These are phyloP conservation scores for Pseudogymnoascus sp. DNA, from an alignment of 2,329 filamentous ascomycete species.

Conservation along the genomic window DNA sequence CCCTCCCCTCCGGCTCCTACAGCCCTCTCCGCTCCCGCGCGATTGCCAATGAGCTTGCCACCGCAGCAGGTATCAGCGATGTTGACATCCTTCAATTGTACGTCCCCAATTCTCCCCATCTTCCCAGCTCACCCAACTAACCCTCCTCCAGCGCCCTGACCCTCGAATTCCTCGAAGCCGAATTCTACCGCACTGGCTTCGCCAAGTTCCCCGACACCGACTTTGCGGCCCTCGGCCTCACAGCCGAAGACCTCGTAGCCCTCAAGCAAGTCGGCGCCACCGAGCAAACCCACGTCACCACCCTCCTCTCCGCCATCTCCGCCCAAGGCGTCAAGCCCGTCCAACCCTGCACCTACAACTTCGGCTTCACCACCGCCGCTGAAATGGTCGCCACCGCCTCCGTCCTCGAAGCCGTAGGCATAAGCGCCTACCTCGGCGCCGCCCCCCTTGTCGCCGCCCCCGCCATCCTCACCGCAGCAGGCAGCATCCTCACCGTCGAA, in stretches of 20 bases:
- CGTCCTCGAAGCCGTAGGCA: slow-evolving; percentile 64
- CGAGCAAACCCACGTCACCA: slow-evolving; percentile 54
- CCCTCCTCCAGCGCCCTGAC: slow-evolving; percentile 50
- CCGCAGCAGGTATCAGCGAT: slow-evolving; percentile 37
- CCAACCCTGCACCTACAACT: slow-evolving; percentile 63
- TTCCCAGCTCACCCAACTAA: not conserved
- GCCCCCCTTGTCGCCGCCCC: slow-evolving; percentile 54
- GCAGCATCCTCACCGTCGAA: slow-evolving; percentile 64
- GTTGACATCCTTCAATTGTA: slow-evolving; percentile 47
- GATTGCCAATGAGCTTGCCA: slow-evolving; percentile 25
- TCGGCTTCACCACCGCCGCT: slow-evolving; percentile 56
- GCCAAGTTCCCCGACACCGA: slow-evolving; percentile 55
- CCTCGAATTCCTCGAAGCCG: slow-evolving; percentile 65
- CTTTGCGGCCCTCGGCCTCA: slow-evolving; percentile 56
- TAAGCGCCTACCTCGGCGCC: slow-evolving; percentile 65
- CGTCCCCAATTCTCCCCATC: slow-evolving; percentile 20
- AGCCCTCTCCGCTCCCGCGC: slow-evolving; percentile 20
- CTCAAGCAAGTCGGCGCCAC: slow-evolving; percentile 54
- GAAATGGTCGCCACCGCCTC: slow-evolving; percentile 62
- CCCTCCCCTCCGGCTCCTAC: slow-evolving; percentile 24
- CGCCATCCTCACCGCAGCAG: slow-evolving; percentile 56
- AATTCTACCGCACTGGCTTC: slow-evolving; percentile 66
- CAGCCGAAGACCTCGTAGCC: slow-evolving; percentile 45
- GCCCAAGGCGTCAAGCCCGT: slow-evolving; percentile 57
- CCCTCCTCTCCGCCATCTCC: slow-evolving; percentile 52